Conservation (phyloP, 371 early-diverging fungal species). For the Lichtheimia ramosa region DNA sequence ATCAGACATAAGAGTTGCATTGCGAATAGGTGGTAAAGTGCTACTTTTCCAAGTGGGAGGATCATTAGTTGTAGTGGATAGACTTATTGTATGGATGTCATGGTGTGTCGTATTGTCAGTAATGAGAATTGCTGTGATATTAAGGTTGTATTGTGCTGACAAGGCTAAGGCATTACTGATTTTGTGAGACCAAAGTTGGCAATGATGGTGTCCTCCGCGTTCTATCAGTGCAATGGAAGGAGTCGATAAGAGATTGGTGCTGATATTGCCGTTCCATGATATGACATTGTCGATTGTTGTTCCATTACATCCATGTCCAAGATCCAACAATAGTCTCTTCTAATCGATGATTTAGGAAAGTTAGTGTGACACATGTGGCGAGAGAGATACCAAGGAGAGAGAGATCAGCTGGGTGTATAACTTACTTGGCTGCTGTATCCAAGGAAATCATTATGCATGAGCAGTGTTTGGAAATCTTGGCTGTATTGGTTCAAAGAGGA, state of each 20-base stretch:
- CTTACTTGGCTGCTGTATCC: conserved; percentile 31
- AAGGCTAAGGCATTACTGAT: conserved; percentile 20
- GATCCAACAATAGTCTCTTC: conserved; percentile 20
- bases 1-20: conserved; percentile 33
- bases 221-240: conserved; percentile 31
- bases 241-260: conserved; percentile 2
- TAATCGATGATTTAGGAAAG: background rate
- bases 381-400: background rate
- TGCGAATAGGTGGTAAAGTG: conserved; percentile 19
- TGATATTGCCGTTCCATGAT: conserved; percentile 4
- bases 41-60: conserved; percentile 26
- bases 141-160: conserved; percentile 19
- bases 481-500: conserved; percentile 32
- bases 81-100: background rate
- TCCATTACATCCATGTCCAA: conserved; percentile 11
- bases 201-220: conserved; percentile 19
- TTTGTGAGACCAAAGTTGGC: conserved; percentile 32
- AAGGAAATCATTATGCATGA: conserved; percentile 21
- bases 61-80: conserved; percentile 11
- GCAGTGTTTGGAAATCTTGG: conserved; percentile 39
- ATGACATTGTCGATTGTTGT: conserved; percentile 8
- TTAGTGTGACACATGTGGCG: background rate
- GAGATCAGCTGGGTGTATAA: too few relatives aligned
- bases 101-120: conserved; percentile 26
- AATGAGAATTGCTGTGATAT: conserved; percentile 27